phyloP scores from a whole-genome alignment of 2,329 filamentous ascomycete genomes.

The Aspergillus fijiensis region DNA sequence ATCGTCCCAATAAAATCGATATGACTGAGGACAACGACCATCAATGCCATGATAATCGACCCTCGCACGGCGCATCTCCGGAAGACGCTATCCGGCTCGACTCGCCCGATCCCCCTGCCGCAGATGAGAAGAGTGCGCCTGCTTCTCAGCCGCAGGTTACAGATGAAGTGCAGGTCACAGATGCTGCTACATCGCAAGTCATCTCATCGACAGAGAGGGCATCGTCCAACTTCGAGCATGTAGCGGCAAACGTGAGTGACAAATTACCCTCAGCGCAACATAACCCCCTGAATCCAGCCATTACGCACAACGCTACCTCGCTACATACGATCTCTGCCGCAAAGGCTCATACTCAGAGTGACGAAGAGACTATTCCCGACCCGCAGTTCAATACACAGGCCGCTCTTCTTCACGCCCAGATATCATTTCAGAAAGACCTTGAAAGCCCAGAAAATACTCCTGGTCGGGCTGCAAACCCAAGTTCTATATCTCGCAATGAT shows the following conservation, averaged over 20 bases:
- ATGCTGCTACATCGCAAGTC: constrained; percentile 18
- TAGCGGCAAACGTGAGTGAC: constrained; percentile 26
- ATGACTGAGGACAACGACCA: background rate
- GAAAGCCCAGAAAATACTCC: constrained; percentile 27
- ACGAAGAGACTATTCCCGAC: constrained; percentile 28
- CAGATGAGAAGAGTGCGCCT: background rate
- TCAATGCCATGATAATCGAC: background rate
- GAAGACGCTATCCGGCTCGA: background rate
- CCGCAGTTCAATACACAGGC: constrained; percentile 42
- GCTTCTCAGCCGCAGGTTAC: constrained; percentile 16
- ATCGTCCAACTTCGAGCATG: constrained; percentile 9
- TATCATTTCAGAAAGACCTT: constrained; percentile 41
- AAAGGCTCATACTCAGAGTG: constrained; percentile 23
- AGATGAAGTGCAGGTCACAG: constrained; percentile 10
- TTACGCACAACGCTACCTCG: constrained; percentile 36
- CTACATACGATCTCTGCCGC: constrained; percentile 40
- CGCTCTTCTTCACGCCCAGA: constrained; percentile 40
- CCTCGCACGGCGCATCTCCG: background rate
- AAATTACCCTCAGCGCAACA: constrained; percentile 41
- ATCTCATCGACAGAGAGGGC: constrained; percentile 10
- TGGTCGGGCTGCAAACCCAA: constrained; percentile 13
- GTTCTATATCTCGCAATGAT: constrained; percentile 14
- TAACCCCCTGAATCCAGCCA: constrained; percentile 27
- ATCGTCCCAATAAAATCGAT: background rate
- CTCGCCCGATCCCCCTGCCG: background rate